Conservation (phyloP, 2,329 filamentous ascomycete species). For the Cordyceps militaris region DNA sequence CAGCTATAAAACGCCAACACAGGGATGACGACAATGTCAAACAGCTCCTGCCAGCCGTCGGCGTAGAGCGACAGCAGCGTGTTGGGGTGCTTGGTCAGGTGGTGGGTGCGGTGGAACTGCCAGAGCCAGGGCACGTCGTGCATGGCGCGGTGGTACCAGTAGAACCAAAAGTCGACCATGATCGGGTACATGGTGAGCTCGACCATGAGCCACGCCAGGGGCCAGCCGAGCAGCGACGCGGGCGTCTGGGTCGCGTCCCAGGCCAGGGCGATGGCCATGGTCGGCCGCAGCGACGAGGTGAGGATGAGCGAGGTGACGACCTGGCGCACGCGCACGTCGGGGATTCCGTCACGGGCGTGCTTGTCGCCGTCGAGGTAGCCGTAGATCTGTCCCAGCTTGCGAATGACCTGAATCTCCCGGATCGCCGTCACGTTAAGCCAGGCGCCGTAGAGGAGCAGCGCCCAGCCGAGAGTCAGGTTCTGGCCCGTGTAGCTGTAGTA, state of each 20-base stretch:
- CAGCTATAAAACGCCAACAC: constrained; percentile 30
- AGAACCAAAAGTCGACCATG: constrained; percentile 39
- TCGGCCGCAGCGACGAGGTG: constrained; percentile 26
- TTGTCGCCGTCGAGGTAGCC: constrained; percentile 39
- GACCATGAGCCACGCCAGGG: constrained; percentile 30
- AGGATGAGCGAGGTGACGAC: constrained; percentile 27
- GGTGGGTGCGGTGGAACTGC: constrained; percentile 38
- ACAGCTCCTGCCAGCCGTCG: constrained; percentile 34
- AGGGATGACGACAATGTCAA: constrained; percentile 34
- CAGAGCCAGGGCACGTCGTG: constrained; percentile 33
- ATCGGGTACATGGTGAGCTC: constrained; percentile 35
- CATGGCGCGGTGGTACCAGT: constrained; percentile 36
- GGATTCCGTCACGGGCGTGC: constrained; percentile 35
- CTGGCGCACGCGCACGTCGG: constrained; percentile 30
- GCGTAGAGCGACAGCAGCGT: constrained; percentile 34
- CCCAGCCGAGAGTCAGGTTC: constrained; percentile 25
- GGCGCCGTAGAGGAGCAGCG: constrained; percentile 27
- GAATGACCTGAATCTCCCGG: constrained; percentile 31
- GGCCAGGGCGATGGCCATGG: constrained; percentile 28
- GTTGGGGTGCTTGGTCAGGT: constrained; percentile 38
- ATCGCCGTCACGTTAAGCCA: constrained; percentile 35
- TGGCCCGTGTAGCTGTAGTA: constrained; percentile 25
- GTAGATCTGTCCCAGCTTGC: constrained; percentile 29
- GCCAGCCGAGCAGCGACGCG: constrained; percentile 11
- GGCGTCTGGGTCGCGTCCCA: constrained; percentile 18